A percentile compares a stretch with the other conserved stretches of the same genome.
Evolutionary conservation across 2,329 filamentous ascomycete genomes (phyloP).

Genomic region (Ceratocystis lukuohia): DNA sequence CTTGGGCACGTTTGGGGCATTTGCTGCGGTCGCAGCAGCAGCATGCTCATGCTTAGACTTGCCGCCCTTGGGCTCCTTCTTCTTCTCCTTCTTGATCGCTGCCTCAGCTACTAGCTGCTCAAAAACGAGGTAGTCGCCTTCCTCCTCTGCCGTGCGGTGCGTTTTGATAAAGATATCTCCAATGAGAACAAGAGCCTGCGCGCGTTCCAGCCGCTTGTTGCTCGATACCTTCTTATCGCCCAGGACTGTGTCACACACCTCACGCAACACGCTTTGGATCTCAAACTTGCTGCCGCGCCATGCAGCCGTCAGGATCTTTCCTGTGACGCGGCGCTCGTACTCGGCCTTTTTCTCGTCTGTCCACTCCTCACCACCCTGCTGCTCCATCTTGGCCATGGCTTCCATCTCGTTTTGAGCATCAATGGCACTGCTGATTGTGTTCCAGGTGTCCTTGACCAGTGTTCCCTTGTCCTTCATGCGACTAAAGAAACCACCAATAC

Average conservation of each 20-base stretch:
- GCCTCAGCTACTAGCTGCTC: constrained; percentile 96
- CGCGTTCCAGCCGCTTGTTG: constrained; percentile 77
- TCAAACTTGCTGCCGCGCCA: constrained; percentile 97
- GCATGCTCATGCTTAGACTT: constrained; percentile 33
- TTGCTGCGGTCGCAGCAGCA: constrained; percentile 21
- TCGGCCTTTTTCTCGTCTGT: constrained; percentile 94
- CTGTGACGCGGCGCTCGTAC: constrained; percentile 89
- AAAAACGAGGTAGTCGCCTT: constrained; percentile 97
- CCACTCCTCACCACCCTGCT: constrained; percentile 92
- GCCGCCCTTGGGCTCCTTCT: constrained; percentile 42
- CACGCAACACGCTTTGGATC: constrained; percentile 87
- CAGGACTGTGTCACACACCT: constrained; percentile 83
- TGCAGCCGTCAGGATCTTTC: constrained; percentile 92
- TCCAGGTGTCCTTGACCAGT: constrained; percentile 96
- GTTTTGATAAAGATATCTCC: constrained; percentile 87
- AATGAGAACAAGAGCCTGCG: constrained; percentile 75
- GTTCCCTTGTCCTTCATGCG: constrained; percentile 93
- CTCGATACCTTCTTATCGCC: constrained; percentile 66
- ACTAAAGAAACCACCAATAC: constrained; percentile 88
- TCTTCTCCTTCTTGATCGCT: constrained; percentile 79
- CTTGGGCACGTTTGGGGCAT: constrained; percentile 22
- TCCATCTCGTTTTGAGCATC: constrained; percentile 98
- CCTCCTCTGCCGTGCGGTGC: constrained; percentile 80
- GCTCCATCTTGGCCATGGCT: constrained; percentile 93
- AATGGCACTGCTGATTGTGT: constrained; percentile 88